Evolutionary conservation across 805 yeast species (phyloP), one percentile per base, ranked within the genome.

Genomic region (Phaffomyces opuntiae): DNA sequence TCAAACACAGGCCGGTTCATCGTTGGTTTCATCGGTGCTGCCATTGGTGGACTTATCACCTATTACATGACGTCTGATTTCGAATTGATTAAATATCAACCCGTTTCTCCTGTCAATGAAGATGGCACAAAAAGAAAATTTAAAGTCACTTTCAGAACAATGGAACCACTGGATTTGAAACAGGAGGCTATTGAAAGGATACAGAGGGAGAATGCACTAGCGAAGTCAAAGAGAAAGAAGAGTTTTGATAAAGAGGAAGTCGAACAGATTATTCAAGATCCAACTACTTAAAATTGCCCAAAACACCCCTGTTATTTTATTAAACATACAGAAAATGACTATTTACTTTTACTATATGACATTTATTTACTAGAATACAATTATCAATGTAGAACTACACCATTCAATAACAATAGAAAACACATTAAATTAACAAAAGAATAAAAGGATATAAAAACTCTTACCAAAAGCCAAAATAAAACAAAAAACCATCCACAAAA

Each of bases 131-230:
- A 57, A 36, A 51, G 52, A 35, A 65, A 69, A 8, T 59, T 71
- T 44, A 64, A 49, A 36, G 61, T 73, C 12, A 53, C 57, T 13
- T 64, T 67, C 42, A 57, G 63, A 26, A 67, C 66, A 35, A 64
- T 66, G 43, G 63, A 63, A 19, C 72, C 74, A 0, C 47, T 72
- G 25, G 65, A 68, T 40, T 52, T 70, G 47, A 71, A 65, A 38
- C 67, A 70, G 0, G 68, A 64, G 36, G 68, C 49, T 0, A 36
- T 27, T 3, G 56, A 46, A 13, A 45, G 42, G 38, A 36, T 42
- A 14, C 29, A 36, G 17, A 27, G 33, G 33, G n/a, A 25, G 35
- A 37, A 17, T 9, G 16, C 5, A 9, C 7, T 35, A 13, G 31
- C 31, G 12, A 35, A 32, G n/a, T 14, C 2, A 8, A 33, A 7